Base-by-base conservation (phyloP, 768 basidiomycete species). In the Crepidotus variabilis region DNA sequence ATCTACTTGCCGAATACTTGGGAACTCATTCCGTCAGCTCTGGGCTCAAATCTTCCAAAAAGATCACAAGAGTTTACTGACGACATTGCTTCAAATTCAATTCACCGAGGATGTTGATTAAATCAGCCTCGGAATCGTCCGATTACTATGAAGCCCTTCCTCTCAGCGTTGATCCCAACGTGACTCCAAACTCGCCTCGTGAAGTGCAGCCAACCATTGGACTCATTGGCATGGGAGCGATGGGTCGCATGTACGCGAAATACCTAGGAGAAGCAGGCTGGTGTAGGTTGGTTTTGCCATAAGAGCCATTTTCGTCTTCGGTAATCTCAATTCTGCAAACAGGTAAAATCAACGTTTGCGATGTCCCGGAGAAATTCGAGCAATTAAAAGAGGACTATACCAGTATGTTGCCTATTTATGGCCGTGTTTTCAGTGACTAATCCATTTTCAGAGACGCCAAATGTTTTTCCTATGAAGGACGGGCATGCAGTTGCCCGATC, bases 201-300 rank as follows among this genome's bases (percentile, higher is more conserved):
- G 63, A 73, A 57, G 61, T 61, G 22, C 92, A 94, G 61, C 91
- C 92, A 6, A 79, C 81, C 0, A 90, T 98, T 36, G 95, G 95
- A 1, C 75, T 97, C 51, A 97, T 97, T 59, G 95, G 96, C 1
- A 97, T 98, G 94, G 95, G 95, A 0, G 91, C 90, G 50, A 98
- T 98, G 96, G 96, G 96, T 1, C 78, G 76, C 65, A 93, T 98
- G 94, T 98, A 98, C 68, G 93, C 94, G 0, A 80, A 78, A 16
- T 68, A 76, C n/a, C 76, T 99, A 22, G 82, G 86, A 10, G 75
- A 77, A 6, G 94, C 87, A 9, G 94, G 96, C 1, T 94, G 92
- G 87, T 83, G 86, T 71, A 89, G 85, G 95, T 94, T 59, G 52
- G 66, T 60, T 21, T n/a, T 52, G 32, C 56, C 32, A 28, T 28